Evolutionary conservation across 228 moss, liverwort and hornwort species (phyloP).

Genomic region (Sphagnum magellanicum): DNA sequence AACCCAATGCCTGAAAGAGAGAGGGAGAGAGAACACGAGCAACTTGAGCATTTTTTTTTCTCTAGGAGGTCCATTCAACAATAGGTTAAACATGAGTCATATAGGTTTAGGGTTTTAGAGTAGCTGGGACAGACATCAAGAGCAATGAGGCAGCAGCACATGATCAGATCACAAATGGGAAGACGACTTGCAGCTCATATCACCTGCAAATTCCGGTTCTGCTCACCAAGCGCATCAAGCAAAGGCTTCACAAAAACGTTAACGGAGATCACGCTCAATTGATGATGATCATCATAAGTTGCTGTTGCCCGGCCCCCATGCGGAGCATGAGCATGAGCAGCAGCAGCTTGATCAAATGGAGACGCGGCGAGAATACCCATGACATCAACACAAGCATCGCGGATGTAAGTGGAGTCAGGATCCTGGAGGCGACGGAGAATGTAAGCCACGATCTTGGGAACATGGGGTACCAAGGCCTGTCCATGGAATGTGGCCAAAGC

Average conservation of each 20-base stretch:
- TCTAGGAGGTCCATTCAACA: too few species aligned
- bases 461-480: slow-evolving; percentile 32
- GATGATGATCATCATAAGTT: slow-evolving; percentile 10
- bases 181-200: too few species aligned
- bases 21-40: too few species aligned
- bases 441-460: slow-evolving; percentile 38
- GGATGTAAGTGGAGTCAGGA: slow-evolving; percentile 33
- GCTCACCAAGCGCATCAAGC: slow-evolving; percentile 49
- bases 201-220: slow-evolving; percentile 46
- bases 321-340: slow-evolving; percentile 3
- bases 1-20: too few species aligned
- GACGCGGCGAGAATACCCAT: slow-evolving; percentile 29
- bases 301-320: too few species aligned
- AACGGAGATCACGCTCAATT: slow-evolving; percentile 7
- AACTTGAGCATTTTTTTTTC: too few species aligned
- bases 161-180: too few species aligned
- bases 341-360: too few species aligned
- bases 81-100: too few species aligned
- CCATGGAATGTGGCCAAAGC: slow-evolving; percentile 32
- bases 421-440: slow-evolving; percentile 49
- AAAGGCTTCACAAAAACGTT: slow-evolving; percentile 44
- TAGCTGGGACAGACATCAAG: too few species aligned
- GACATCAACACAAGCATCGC: slow-evolving; percentile 50
- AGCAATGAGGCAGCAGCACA: too few species aligned
- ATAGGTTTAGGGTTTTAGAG: too few species aligned